phyloP scores from a whole-genome alignment of 305 asterid species.

The Lippia alba region DNA sequence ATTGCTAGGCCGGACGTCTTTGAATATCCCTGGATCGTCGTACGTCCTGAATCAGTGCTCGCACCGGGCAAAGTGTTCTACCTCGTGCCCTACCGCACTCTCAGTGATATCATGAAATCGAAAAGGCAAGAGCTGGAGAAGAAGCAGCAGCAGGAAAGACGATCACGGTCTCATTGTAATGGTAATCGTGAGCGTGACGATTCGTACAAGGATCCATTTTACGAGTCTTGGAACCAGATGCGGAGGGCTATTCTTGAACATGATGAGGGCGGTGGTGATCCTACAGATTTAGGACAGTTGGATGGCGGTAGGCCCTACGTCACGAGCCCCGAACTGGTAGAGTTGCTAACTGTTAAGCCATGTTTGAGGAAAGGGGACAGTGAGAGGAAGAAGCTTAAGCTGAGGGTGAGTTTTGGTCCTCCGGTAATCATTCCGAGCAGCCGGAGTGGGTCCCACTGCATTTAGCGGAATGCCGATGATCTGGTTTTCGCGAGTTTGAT shows the following conservation, averaged over 20 bases:
- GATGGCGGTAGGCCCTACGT: slow-evolving; percentile 11
- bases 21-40: slow-evolving; percentile 63
- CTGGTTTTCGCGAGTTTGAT: slow-evolving; percentile 7
- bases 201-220: slow-evolving; percentile 31
- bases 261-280: slow-evolving; percentile 20
- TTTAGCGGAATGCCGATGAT: not conserved
- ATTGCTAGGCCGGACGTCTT: slow-evolving; percentile 76
- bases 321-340: slow-evolving; percentile 26
- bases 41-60: slow-evolving; percentile 63
- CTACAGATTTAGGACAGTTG: slow-evolving; percentile 22
- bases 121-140: slow-evolving; percentile 31
- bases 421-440: slow-evolving; percentile 22
- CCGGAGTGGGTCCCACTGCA: slow-evolving; percentile 23
- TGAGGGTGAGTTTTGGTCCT: slow-evolving; percentile 40
- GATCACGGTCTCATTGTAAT: not conserved
- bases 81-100: slow-evolving; percentile 56
- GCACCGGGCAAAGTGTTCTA: slow-evolving; percentile 65
- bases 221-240: slow-evolving; percentile 42
- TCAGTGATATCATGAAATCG: slow-evolving; percentile 51
- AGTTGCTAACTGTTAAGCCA: slow-evolving; percentile 28
- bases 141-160: slow-evolving; percentile 8
- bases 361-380: slow-evolving; percentile 51
- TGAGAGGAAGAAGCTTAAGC: slow-evolving; percentile 42
- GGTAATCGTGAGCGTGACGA: not conserved
- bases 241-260: slow-evolving; percentile 29